Conservation (phyloP, 192 early-diverging fungal genomes). For the Podila epigama region DNA sequence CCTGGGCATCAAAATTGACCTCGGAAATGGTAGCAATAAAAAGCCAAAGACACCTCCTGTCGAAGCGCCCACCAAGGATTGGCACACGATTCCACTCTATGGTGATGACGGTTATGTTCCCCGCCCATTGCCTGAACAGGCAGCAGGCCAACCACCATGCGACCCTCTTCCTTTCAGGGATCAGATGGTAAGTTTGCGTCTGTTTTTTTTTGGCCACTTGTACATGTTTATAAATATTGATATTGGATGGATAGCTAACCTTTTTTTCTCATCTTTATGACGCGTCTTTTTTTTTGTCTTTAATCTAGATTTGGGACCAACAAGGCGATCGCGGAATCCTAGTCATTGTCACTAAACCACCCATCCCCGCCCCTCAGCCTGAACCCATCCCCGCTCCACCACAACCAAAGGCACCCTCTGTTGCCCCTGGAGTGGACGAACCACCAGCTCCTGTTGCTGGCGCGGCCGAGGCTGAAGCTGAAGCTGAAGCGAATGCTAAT, state of each 20-base stretch:
- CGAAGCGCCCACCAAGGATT: neutral
- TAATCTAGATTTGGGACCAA: constrained; percentile 25
- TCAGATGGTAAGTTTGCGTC: constrained; percentile 10
- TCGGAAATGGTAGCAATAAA: neutral
- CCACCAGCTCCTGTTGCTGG: neutral
- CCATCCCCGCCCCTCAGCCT: neutral
- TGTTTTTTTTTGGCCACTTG: neutral
- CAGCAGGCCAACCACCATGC: neutral
- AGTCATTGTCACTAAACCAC: neutral
- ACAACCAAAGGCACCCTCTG: too few relatives aligned
- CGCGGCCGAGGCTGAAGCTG: neutral
- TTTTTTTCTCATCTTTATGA: neutral
- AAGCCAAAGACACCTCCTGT: neutral
- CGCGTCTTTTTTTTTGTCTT: neutral
- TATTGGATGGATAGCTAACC: neutral
- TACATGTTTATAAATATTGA: neutral
- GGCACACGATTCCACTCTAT: constrained; percentile 4
- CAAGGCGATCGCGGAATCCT: constrained; percentile 4
- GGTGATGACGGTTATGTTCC: constrained; percentile 16
- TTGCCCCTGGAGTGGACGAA: neutral
- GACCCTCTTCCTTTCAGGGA: neutral
- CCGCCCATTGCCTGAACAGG: constrained; percentile 4
- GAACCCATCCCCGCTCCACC: neutral
- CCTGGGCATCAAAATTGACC: constrained; percentile 2
- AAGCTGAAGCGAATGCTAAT: neutral